phyloP scores from a whole-genome alignment of 139 green algal genomes.

The Chlorella sp. region DNA sequence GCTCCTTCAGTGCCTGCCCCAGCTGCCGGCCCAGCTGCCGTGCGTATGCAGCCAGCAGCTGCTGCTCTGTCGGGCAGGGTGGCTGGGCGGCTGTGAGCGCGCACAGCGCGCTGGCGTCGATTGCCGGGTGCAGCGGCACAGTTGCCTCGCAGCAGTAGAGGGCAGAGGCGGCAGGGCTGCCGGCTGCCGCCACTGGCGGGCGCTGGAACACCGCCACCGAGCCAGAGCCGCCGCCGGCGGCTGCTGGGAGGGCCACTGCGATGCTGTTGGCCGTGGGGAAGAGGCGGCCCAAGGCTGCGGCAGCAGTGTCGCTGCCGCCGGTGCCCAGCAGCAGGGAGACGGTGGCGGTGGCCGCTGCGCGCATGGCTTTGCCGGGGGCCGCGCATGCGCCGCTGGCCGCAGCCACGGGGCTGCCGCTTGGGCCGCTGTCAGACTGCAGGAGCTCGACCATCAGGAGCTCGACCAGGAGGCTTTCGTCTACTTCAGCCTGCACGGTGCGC shows the following conservation, averaged over 20 bases:
- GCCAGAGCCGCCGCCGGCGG: too few species aligned
- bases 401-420: background rate
- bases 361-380: too few species aligned
- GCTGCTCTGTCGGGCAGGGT: too few species aligned
- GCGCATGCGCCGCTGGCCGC: background rate
- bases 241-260: background rate
- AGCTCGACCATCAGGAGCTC: slow-evolving; percentile 10
- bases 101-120: background rate
- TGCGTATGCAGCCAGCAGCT: background rate
- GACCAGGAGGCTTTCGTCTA: background rate
- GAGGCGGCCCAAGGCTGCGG: background rate
- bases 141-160: background rate
- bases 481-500: background rate
- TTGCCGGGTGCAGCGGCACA: background rate
- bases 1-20: background rate
- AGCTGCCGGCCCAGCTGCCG: background rate
- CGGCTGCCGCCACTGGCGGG: background rate
- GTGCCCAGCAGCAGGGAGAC: background rate
- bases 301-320: too few species aligned
- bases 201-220: background rate
- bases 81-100: background rate
- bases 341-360: too few species aligned
- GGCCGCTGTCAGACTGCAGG: background rate
- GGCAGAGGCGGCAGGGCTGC: too few species aligned
- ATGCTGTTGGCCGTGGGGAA: background rate